These are phyloP conservation scores for Penicillium diatomitis DNA, from an alignment of 495 filamentous ascomycete genomes.

Conservation along the genomic window DNA sequence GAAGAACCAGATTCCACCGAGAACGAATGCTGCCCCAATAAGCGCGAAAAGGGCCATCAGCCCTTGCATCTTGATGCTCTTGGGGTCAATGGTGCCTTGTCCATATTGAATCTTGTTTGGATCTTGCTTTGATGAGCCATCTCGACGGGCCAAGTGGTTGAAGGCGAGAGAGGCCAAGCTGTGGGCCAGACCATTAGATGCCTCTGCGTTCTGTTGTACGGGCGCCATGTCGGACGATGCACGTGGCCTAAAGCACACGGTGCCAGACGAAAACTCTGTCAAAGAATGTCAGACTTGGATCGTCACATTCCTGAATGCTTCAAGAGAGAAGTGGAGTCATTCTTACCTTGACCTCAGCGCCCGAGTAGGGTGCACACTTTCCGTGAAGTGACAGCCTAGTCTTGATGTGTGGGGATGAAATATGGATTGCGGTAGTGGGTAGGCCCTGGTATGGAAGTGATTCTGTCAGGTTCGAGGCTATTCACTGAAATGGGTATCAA, in stretches of 20 bases:
- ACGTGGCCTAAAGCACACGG: slow-evolving; percentile 31
- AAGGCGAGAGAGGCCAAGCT: slow-evolving; percentile 2
- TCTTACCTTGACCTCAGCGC: no score
- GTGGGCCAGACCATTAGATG: background rate
- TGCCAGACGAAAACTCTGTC: slow-evolving; percentile 27
- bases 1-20: slow-evolving; percentile 88
- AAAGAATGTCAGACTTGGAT: slow-evolving; percentile 2
- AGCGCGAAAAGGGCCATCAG: slow-evolving; percentile 80
- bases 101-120: slow-evolving; percentile 21
- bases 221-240: slow-evolving; percentile 23
- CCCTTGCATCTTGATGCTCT: slow-evolving; percentile 73
- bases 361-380: no score
- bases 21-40: slow-evolving; percentile 67
- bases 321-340: no score
- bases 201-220: slow-evolving; percentile 14
- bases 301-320: slow-evolving; percentile 2
- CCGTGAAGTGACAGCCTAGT: background rate
- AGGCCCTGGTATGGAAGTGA: no score
- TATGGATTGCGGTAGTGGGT: background rate
- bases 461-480: no score
- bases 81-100: slow-evolving; percentile 50
- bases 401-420: slow-evolving; percentile 4
- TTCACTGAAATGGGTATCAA: no score
- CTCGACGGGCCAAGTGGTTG: slow-evolving; percentile 14
- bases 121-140: slow-evolving; percentile 14